Percentiles rank a stretch among this genome's conserved stretches.
phyloP scores from a whole-genome alignment of 768 basidiomycete species.

The Strobilomyces confusus region DNA sequence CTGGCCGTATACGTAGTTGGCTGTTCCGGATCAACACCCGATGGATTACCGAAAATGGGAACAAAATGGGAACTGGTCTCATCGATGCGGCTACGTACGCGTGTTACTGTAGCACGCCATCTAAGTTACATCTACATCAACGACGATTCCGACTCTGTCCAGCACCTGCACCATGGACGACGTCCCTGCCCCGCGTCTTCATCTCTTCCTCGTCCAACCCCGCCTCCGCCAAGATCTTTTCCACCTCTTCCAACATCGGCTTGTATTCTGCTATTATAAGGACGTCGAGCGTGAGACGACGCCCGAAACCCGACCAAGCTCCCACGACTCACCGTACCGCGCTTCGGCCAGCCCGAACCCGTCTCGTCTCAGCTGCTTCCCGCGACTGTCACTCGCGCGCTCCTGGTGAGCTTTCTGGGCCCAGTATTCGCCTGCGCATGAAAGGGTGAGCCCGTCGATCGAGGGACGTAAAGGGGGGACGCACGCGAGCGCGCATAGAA shows the following conservation, averaged over 20 bases:
- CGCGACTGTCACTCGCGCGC: constrained; percentile 54
- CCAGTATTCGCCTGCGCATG: constrained; percentile 81
- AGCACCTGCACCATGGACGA: constrained; percentile 27
- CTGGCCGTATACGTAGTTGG: no score
- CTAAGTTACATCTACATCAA: background rate
- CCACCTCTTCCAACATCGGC: constrained; percentile 77
- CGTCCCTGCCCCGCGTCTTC: constrained; percentile 48
- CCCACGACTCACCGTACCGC: constrained; percentile 50
- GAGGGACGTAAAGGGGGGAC: constrained; percentile 21
- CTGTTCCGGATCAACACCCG: background rate
- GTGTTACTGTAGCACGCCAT: no score
- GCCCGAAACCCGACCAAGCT: background rate
- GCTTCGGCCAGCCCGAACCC: constrained; percentile 76
- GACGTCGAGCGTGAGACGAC: background rate
- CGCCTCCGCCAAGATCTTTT: constrained; percentile 77
- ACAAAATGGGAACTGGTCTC: no score
- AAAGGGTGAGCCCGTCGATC: background rate
- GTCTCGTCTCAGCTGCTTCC: constrained; percentile 75
- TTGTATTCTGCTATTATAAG: constrained; percentile 71
- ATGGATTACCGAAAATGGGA: background rate
- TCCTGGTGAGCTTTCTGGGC: constrained; percentile 61
- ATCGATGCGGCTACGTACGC: no score
- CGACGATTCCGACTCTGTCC: constrained; percentile 38
- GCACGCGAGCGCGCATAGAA: constrained; percentile 81
- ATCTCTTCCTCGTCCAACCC: constrained; percentile 84